Conservation (phyloP, 257 asterid genomes). For the Scutellaria baicalensis region DNA sequence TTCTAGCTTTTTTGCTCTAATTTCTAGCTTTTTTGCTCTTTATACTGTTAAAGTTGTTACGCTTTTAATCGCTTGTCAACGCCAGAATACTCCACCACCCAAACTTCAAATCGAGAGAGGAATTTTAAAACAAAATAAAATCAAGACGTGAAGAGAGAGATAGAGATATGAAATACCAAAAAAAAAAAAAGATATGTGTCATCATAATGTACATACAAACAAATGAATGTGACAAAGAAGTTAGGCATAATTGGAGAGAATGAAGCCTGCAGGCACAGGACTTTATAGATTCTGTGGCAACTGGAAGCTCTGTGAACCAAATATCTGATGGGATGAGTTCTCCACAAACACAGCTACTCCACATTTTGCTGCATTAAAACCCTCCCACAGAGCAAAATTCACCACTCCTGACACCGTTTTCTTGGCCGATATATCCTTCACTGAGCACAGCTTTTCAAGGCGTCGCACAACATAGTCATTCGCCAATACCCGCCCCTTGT, state of each 20-base stretch:
- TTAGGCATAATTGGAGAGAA: not conserved
- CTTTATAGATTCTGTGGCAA: slow-evolving; percentile 41
- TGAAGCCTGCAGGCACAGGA: no score
- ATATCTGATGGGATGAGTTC: slow-evolving; percentile 44
- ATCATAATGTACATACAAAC: not conserved
- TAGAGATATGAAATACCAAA: not conserved
- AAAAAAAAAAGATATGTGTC: not conserved
- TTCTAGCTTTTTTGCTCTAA: no score
- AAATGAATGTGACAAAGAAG: not conserved
- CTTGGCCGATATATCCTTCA: slow-evolving; percentile 54
- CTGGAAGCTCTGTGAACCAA: slow-evolving; percentile 71
- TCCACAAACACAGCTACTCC: slow-evolving; percentile 55
- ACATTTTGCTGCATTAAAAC: slow-evolving; percentile 59
- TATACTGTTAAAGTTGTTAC: no score
- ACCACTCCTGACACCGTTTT: slow-evolving; percentile 45
- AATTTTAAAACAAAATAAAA: not conserved
- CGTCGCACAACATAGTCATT: slow-evolving; percentile 74
- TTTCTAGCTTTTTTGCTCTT: no score
- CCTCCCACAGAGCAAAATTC: slow-evolving; percentile 65
- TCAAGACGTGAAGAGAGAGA: not conserved
- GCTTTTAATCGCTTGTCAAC: not conserved
- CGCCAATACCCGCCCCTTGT: slow-evolving; percentile 56
- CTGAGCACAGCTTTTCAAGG: slow-evolving; percentile 64
- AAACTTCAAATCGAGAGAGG: not conserved
- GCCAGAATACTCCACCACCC: not conserved